phyloP scores from a whole-genome alignment of 345 rosid genomes.

The Citrus medica region DNA sequence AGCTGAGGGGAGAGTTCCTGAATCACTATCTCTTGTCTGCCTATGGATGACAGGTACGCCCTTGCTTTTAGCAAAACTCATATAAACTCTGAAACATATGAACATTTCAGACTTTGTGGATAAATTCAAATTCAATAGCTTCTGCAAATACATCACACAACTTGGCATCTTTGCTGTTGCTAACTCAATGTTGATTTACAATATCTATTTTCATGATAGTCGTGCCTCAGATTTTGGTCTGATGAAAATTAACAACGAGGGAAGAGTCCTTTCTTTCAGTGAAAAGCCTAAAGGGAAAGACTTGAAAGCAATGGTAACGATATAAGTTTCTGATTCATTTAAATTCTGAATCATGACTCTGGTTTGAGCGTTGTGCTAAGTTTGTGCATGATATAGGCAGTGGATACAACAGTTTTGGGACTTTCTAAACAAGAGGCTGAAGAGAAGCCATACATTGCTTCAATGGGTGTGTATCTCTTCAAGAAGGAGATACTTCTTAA shows the following conservation, averaged over 20 bases:
- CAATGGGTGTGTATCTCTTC: slow-evolving; percentile 97
- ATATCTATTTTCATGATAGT: slow-evolving; percentile 43
- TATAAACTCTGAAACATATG: no score
- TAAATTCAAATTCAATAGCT: no score
- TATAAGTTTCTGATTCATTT: slow-evolving; percentile 1
- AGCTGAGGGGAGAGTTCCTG: slow-evolving; percentile 69
- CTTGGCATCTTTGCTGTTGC: not conserved
- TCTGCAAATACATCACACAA: not conserved
- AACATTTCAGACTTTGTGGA: no score
- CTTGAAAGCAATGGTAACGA: slow-evolving; percentile 76
- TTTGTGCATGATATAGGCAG: slow-evolving; percentile 45
- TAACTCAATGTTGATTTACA: not conserved
- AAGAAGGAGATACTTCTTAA: slow-evolving; percentile 91
- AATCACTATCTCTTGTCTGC: no score
- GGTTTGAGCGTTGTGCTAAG: slow-evolving; percentile 1
- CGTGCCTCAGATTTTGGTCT: slow-evolving; percentile 98
- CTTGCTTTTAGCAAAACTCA: no score
- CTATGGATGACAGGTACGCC: no score
- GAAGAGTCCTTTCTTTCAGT: slow-evolving; percentile 76
- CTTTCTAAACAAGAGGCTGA: slow-evolving; percentile 73
- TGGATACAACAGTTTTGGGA: slow-evolving; percentile 83
- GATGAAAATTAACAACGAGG: slow-evolving; percentile 91
- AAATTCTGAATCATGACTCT: not conserved
- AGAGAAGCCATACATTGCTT: slow-evolving; percentile 92
- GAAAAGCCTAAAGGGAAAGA: slow-evolving; percentile 88